Percentiles rank a stretch among this genome's conserved stretches.
Conservation (phyloP, 768 basidiomycete species). For the Lactarius indigo region DNA sequence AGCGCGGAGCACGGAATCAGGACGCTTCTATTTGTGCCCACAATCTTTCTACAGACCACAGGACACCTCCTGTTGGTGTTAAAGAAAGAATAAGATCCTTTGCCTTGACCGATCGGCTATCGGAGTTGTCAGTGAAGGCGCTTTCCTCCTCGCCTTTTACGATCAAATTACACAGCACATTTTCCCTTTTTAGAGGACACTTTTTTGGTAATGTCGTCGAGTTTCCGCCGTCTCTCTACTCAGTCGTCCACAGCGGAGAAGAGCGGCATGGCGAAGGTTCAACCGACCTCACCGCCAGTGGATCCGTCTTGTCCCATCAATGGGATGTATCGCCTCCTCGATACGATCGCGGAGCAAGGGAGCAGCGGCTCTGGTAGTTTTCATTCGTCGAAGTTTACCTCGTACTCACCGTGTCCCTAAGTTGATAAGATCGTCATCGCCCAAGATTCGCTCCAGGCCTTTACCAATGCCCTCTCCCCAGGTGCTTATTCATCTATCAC, state of each 20-base stretch:
- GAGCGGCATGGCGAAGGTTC: neutral
- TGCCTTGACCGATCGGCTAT: no score
- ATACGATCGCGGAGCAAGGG: constrained; percentile 47
- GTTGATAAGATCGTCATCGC: constrained; percentile 61
- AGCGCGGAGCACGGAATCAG: no score
- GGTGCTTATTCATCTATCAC: constrained; percentile 43
- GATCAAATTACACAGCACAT: no score
- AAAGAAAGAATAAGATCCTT: no score
- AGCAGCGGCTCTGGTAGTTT: constrained; percentile 47
- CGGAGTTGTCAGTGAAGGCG: no score
- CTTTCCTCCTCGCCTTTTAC: no score
- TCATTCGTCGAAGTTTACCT: neutral
- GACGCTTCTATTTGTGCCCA: no score
- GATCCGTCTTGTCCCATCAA: constrained; percentile 29
- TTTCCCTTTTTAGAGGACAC: no score
- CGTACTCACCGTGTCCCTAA: constrained; percentile 21
- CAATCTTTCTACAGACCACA: no score
- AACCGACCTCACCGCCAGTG: neutral
- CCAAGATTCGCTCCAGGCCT: constrained; percentile 44
- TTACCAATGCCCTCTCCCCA: constrained; percentile 47
- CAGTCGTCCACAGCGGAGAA: neutral
- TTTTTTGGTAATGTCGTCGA: no score
- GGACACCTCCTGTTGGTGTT: no score
- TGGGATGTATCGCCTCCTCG: constrained; percentile 49
- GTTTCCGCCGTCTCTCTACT: no score